Conservation (phyloP, 2,329 filamentous ascomycete genomes). For the Colletotrichum noveboracense region DNA sequence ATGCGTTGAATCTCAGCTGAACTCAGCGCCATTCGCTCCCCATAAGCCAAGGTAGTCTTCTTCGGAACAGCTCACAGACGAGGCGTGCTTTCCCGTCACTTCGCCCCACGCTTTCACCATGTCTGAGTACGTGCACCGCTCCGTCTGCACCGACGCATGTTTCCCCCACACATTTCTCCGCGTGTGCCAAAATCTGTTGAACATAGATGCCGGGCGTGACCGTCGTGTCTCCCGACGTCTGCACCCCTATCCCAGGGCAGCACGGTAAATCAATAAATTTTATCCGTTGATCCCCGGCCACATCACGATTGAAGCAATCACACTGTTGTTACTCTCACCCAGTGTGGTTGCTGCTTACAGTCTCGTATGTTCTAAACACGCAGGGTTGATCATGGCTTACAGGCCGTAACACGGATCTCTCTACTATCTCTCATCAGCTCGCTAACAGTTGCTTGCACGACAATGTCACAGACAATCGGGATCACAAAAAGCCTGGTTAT, state of each 20-base stretch:
- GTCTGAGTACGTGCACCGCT: not conserved
- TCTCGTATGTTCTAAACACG: not conserved
- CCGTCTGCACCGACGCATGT: not conserved
- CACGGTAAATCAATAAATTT: not conserved
- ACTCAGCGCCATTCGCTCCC: not conserved
- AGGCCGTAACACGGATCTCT: too few species aligned
- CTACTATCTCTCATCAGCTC: too few species aligned
- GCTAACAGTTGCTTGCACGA: too few species aligned
- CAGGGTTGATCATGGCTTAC: too few species aligned
- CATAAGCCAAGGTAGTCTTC: not conserved
- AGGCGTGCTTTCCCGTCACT: not conserved
- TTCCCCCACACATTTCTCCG: not conserved
- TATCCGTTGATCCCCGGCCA: not conserved
- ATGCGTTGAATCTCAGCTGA: not conserved
- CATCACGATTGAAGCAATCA: not conserved
- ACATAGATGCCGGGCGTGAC: not conserved
- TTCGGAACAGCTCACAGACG: not conserved
- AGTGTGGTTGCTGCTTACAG: not conserved
- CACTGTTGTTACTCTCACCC: fast-evolving
- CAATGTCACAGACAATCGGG: too few species aligned
- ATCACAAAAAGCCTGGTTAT: too few species aligned
- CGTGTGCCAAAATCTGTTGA: fast-evolving
- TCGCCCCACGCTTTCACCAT: not conserved
- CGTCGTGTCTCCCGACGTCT: not conserved
- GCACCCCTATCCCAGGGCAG: not conserved